A percentile compares a stretch with the other conserved stretches of the same genome.
Evolutionary conservation across 768 basidiomycete genomes (phyloP).

Genomic region (Pisolithus albus): DNA sequence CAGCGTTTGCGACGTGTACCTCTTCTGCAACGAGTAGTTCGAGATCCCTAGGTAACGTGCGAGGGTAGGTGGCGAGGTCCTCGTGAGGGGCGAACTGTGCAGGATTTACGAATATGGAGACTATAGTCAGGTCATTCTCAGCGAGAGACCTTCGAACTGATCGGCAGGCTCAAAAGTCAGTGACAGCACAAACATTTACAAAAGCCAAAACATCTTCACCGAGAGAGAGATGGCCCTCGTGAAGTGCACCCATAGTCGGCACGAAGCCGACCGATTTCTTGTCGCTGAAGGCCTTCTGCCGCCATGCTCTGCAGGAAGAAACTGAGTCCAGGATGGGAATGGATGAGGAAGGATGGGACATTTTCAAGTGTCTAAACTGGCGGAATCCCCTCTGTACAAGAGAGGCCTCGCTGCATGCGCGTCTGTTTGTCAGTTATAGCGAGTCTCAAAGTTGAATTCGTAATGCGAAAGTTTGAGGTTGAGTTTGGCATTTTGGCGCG

Average conservation of each 20-base stretch:
- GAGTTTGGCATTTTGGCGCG: too few relatives aligned
- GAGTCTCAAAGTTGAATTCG: too few relatives aligned
- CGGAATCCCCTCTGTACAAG: background rate
- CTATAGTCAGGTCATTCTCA: conserved; percentile 78
- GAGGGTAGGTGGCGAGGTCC: conserved; percentile 86
- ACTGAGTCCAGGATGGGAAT: conserved; percentile 55
- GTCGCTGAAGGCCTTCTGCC: conserved; percentile 50
- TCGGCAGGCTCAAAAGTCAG: conserved; percentile 1
- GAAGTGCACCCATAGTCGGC: conserved; percentile 97
- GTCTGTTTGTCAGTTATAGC: too few relatives aligned
- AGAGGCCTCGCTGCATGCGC: too few relatives aligned
- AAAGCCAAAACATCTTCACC: conserved; percentile 43
- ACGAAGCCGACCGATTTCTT: conserved; percentile 81
- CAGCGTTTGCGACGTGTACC: conserved; percentile 20
- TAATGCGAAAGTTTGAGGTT: too few relatives aligned
- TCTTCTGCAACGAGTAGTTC: conserved; percentile 43
- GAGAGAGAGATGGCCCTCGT: conserved; percentile 87
- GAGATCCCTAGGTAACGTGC: conserved; percentile 75
- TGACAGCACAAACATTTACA: background rate
- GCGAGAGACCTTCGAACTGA: conserved; percentile 71
- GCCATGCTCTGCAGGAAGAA: conserved; percentile 64
- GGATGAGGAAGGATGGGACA: conserved; percentile 22
- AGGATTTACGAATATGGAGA: conserved; percentile 98
- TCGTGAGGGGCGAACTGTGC: conserved; percentile 96
- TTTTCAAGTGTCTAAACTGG: conserved; percentile 12